phyloP scores from a whole-genome alignment of 2,329 filamentous ascomycete species.

The Verticillium nubilum region DNA sequence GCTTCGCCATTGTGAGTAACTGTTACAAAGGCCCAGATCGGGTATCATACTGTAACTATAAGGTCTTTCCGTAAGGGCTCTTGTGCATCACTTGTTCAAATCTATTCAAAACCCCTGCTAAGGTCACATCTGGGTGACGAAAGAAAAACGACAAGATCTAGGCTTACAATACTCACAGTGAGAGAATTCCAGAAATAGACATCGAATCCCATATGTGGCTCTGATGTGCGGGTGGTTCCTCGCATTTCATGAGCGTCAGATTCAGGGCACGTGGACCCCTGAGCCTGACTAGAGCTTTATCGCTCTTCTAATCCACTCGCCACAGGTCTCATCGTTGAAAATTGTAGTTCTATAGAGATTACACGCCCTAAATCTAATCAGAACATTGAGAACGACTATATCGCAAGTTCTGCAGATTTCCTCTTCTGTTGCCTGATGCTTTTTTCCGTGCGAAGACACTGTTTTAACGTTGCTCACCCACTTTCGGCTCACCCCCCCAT shows the following conservation, averaged over 20 bases:
- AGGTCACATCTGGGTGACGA: neutral
- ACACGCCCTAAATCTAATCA: neutral
- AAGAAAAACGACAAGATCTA: neutral
- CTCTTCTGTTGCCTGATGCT: neutral
- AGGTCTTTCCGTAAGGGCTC: neutral
- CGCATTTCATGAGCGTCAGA: neutral
- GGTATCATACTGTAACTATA: neutral
- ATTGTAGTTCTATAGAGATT: neutral
- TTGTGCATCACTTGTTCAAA: neutral
- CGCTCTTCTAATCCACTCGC: neutral
- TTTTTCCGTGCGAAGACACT: neutral
- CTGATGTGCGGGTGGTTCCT: neutral
- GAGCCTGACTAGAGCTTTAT: neutral
- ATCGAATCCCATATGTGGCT: neutral
- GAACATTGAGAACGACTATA: neutral
- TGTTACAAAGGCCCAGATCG: neutral
- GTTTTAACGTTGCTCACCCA: no score
- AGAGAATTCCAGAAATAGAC: neutral
- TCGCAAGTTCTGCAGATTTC: neutral
- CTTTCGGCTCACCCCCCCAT: no score
- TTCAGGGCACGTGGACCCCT: neutral
- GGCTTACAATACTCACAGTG: neutral
- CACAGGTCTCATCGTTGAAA: neutral
- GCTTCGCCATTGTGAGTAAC: neutral
- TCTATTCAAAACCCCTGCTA: neutral